Percentiles rank a stretch among this genome's conserved stretches.
These are phyloP conservation scores for Aspergillus taichungensis DNA, from an alignment of 495 filamentous ascomycete genomes.

Conservation along the genomic window DNA sequence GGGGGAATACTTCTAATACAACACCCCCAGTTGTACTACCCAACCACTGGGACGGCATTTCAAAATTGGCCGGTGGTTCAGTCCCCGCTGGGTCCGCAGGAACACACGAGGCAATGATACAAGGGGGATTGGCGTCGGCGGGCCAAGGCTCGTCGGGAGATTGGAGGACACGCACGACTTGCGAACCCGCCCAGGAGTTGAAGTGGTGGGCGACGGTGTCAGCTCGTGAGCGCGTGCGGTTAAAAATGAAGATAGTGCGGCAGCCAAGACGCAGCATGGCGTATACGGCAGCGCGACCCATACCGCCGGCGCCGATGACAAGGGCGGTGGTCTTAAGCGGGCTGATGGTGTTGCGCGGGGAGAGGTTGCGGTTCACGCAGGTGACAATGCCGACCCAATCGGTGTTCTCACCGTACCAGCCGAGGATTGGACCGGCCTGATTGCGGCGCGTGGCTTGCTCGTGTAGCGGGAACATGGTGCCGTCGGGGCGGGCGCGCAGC, in stretches of 20 bases:
- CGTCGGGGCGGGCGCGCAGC: conserved; percentile 52
- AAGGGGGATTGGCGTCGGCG: conserved; percentile 50
- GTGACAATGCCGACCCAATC: conserved; percentile 71
- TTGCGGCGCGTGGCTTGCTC: conserved; percentile 54
- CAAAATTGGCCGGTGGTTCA: conserved; percentile 61
- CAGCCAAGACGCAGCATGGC: conserved; percentile 72
- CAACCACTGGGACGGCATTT: conserved; percentile 67
- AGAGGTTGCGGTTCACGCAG: conserved; percentile 65
- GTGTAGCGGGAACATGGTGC: conserved; percentile 55
- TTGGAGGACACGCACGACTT: conserved; percentile 47
- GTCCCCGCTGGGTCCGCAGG: conserved; percentile 57
- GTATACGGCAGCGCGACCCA: conserved; percentile 73
- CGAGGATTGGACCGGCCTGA: conserved; percentile 52
- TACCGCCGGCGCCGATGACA: conserved; percentile 73
- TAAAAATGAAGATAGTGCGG: conserved; percentile 70
- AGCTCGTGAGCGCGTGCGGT: conserved; percentile 55
- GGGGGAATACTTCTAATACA: conserved; percentile 53
- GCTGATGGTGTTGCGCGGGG: conserved; percentile 68
- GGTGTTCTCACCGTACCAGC: conserved; percentile 77
- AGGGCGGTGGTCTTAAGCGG: conserved; percentile 56
- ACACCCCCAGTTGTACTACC: conserved; percentile 70
- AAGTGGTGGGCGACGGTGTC: conserved; percentile 64
- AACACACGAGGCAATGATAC: conserved; percentile 70
- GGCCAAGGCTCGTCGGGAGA: conserved; percentile 60
- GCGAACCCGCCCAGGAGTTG: conserved; percentile 47